These are phyloP conservation scores for Crithidia sp. DNA, from an alignment of 208 protist species.

Conservation along the genomic window DNA sequence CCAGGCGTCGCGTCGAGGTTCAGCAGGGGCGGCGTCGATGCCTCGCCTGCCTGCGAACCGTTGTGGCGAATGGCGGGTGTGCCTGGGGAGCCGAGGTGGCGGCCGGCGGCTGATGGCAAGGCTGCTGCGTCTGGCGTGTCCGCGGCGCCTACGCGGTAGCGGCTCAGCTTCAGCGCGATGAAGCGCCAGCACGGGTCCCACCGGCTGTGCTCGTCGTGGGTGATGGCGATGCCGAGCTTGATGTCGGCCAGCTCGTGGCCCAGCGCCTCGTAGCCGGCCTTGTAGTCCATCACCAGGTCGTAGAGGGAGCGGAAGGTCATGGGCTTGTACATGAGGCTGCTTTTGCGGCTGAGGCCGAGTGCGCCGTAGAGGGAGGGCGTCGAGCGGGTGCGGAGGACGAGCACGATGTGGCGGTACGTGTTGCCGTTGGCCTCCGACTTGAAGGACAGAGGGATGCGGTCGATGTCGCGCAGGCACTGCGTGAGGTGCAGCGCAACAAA, in stretches of 20 bases:
- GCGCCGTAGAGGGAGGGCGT: slow-evolving; percentile 61
- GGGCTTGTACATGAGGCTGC: slow-evolving; percentile 89
- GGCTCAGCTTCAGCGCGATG: slow-evolving; percentile 60
- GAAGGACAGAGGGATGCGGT: slow-evolving; percentile 91
- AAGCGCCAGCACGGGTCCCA: slow-evolving; percentile 85
- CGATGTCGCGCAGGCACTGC: slow-evolving; percentile 70
- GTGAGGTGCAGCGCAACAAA: slow-evolving; percentile 89
- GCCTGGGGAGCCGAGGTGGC: neutral
- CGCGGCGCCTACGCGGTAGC: slow-evolving; percentile 20
- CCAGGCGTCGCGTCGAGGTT: neutral
- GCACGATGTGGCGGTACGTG: slow-evolving; percentile 87
- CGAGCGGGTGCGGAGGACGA: slow-evolving; percentile 55
- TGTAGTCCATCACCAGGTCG: slow-evolving; percentile 90
- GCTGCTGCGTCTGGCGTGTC: neutral
- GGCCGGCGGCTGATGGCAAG: neutral
- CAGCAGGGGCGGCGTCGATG: neutral
- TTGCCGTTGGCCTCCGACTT: slow-evolving; percentile 72
- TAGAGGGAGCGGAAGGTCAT: slow-evolving; percentile 67
- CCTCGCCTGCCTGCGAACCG: neutral
- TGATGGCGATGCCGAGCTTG: slow-evolving; percentile 84
- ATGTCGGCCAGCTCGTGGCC: slow-evolving; percentile 85
- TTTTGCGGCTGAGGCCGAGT: slow-evolving; percentile 86
- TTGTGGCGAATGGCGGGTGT: neutral
- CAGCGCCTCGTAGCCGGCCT: slow-evolving; percentile 69
- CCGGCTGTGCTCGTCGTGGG: slow-evolving; percentile 57